Evolutionary conservation across 75 land plant genomes (phyloP).

Genomic region (Azolla pinnata): DNA sequence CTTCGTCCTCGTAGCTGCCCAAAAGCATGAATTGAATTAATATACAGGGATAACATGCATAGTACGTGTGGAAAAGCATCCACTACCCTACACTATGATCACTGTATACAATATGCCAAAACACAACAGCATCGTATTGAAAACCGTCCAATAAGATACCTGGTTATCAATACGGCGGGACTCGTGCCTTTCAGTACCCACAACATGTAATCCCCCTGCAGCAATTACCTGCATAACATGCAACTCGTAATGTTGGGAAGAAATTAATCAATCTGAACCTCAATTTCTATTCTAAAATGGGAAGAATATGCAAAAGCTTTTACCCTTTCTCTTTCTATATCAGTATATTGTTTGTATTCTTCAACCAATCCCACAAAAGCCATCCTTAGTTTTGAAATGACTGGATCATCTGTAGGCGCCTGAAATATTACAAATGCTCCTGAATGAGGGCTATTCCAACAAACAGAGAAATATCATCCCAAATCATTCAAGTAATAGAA

Average conservation of each 20-base stretch:
- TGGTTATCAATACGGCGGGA: conserved; percentile 98
- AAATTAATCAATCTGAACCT: too few species aligned
- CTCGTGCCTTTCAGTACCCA: conserved; percentile 98
- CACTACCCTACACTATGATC: not conserved
- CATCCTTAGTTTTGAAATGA: conserved; percentile 58
- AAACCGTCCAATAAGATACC: too few species aligned
- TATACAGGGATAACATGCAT: too few species aligned
- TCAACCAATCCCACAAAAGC: conserved; percentile 47
- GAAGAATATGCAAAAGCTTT: too few species aligned
- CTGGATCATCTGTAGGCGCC: conserved; percentile 94
- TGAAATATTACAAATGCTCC: conserved; percentile 13
- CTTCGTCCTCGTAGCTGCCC: conserved; percentile 86
- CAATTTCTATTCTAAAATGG: too few species aligned
- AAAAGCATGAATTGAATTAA: not conserved
- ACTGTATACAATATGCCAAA: too few species aligned
- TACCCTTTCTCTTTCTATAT: conserved; percentile 83
- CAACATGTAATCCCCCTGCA: conserved; percentile 96
- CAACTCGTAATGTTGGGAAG: too few species aligned
- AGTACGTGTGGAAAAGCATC: not conserved
- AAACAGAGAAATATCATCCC: too few species aligned
- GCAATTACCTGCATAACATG: conserved; percentile 59
- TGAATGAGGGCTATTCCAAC: not conserved
- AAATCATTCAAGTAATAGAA: too few species aligned
- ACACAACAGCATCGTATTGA: too few species aligned
- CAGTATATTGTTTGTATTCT: conserved; percentile 79